Evolutionary conservation across 306 rosid species (phyloP).

Genomic region (Quercus parvula): DNA sequence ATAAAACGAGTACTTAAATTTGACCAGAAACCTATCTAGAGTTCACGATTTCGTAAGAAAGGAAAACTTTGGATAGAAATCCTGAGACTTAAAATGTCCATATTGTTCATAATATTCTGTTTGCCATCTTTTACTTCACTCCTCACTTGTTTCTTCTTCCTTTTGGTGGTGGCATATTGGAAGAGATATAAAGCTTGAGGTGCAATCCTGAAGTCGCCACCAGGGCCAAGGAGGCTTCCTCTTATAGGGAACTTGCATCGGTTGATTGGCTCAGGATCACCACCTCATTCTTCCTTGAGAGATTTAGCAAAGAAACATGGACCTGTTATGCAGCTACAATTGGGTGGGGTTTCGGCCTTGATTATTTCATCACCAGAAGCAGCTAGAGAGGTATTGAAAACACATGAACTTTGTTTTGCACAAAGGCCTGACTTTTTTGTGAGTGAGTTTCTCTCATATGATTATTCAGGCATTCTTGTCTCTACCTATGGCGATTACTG

Average conservation of each 20-base stretch:
- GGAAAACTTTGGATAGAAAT: too few species aligned
- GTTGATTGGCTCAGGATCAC: constrained; percentile 1
- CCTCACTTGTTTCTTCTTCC: background rate
- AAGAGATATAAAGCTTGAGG: background rate
- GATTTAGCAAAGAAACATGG: constrained; percentile 27
- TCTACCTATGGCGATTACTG: constrained; percentile 17
- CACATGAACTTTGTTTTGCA: constrained; percentile 22
- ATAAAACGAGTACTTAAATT: background rate
- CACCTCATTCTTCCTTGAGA: constrained; percentile 3
- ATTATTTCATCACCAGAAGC: constrained; percentile 24
- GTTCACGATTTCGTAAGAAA: background rate
- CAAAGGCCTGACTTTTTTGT: too few species aligned
- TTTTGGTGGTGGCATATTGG: background rate
- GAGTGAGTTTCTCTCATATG: too few species aligned
- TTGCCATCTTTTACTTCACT: background rate
- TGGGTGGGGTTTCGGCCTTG: constrained; percentile 12
- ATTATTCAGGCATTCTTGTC: background rate
- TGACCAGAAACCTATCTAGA: background rate
- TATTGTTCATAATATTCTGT: background rate
- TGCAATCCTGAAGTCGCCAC: background rate
- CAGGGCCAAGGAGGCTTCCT: constrained; percentile 18
- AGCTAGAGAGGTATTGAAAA: constrained; percentile 28
- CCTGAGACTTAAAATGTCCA: too few species aligned
- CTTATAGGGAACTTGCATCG: constrained; percentile 23
- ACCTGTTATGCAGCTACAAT: constrained; percentile 22